A percentile compares a stretch with the other conserved stretches of the same genome.
Conservation (phyloP, 2,329 filamentous ascomycete genomes). For the Ophiostoma fasciatum region DNA sequence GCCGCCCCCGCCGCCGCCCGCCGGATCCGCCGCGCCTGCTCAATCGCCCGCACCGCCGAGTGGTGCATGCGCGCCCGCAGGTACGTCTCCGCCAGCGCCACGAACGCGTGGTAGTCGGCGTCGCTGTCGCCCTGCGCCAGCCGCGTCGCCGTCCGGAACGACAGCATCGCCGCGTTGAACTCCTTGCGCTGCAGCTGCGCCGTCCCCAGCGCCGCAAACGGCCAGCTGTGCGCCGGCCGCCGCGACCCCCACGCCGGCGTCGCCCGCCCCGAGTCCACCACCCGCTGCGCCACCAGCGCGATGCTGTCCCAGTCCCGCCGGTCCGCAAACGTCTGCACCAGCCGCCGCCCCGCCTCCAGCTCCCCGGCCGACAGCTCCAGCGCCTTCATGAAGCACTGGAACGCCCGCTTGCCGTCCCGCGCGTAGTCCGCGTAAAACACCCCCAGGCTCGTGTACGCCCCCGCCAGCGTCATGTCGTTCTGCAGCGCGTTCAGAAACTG, state of each 20-base stretch:
- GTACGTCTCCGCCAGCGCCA: slow-evolving; percentile 94
- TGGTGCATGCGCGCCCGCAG: slow-evolving; percentile 87
- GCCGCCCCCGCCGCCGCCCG: too few relatives aligned
- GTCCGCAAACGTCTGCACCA: slow-evolving; percentile 76
- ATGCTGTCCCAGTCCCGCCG: slow-evolving; percentile 94
- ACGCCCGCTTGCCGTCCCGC: slow-evolving; percentile 70
- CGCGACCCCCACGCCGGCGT: slow-evolving; percentile 84
- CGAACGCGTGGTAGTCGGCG: slow-evolving; percentile 92
- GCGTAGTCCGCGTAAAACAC: slow-evolving; percentile 85
- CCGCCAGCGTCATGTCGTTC: slow-evolving; percentile 74
- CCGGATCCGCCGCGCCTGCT: slow-evolving; percentile 68
- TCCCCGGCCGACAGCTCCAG: slow-evolving; percentile 84
- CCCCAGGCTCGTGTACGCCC: slow-evolving; percentile 81
- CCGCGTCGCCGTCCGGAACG: slow-evolving; percentile 77
- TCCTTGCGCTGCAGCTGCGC: slow-evolving; percentile 92
- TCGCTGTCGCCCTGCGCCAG: slow-evolving; percentile 81
- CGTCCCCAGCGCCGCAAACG: slow-evolving; percentile 82
- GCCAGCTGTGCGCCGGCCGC: slow-evolving; percentile 88
- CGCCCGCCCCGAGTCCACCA: slow-evolving; percentile 89
- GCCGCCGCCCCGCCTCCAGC: slow-evolving; percentile 69
- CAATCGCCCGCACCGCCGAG: slow-evolving; percentile 82
- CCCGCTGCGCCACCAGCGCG: slow-evolving; percentile 76
- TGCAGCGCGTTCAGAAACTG: slow-evolving; percentile 75
- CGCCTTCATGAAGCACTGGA: slow-evolving; percentile 92
- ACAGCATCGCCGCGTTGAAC: slow-evolving; percentile 75